Evolutionary conservation across 2,329 filamentous ascomycete genomes (phyloP), one percentile per base, ranked within the genome.

Genomic region (Talaromyces sp.): DNA sequence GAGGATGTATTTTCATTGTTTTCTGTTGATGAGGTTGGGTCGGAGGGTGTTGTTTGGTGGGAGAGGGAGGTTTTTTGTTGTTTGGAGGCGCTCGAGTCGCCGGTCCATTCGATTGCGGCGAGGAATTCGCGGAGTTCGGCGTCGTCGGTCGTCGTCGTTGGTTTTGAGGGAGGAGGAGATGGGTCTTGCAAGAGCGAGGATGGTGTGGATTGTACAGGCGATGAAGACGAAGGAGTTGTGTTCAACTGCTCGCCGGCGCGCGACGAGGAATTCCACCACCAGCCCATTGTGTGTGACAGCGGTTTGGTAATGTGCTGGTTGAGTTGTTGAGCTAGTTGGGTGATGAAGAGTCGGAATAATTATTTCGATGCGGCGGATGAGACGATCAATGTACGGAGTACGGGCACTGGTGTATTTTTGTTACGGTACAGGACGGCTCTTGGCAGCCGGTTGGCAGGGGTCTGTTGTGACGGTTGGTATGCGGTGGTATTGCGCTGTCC

Each of bases 111-210:
- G 67, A 84, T 76, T 62, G 80, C 78, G 64, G 79, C 78, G 60
- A 85, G 75, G 58, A 86, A 76, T 62, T 79, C 74, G 63, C 80
- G 77, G 67, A 86, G 78, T 68, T 86, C 84, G 57, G 78, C 75
- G 64, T 85, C 81, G 65, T 81, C 80, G 63, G 75, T 71, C 67
- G 75, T 67, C 22, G 22, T 22, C 60, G 66, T 64, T 54, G 71
- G 70, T 36, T 47, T 47, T 47, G 42, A 47, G 1, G 42, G 19
- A 22, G 44, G 19, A 13, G 19, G 19, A 25, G 44, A 17, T 3
- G 22, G 22, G 22, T 47, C 11, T 25, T 47, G 44, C 19, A 63
- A 66, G 13, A 36, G 33, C 61, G 65, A 66, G 60, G 65, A 68
- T 64, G 64, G 49, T 30, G 65, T 63, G 44, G 66, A 47, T 62